Conservation (phyloP, 495 filamentous ascomycete genomes). For the Staphylotrichum tortipilum region DNA sequence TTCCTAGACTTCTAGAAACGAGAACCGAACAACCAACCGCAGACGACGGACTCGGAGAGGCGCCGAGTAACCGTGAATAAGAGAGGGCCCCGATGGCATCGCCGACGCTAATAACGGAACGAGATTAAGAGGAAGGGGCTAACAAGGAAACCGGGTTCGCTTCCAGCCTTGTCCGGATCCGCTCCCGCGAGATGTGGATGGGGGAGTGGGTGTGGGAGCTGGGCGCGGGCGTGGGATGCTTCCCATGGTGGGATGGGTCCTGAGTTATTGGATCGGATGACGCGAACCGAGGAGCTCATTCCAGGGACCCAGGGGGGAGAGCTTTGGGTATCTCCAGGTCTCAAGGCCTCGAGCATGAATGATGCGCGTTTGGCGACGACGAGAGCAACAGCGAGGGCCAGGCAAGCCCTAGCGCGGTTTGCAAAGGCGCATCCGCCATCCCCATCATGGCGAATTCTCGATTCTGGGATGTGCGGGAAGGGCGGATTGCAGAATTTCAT, state of each 20-base stretch:
- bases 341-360: too few relatives aligned
- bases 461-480: slow-evolving; percentile 6
- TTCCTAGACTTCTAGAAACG: neutral
- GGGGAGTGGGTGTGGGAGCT: too few relatives aligned
- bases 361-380: neutral
- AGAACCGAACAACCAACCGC: neutral
- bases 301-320: too few relatives aligned
- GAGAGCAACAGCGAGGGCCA: neutral
- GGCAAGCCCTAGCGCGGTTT: too few relatives aligned
- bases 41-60: too few relatives aligned
- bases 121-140: slow-evolving; percentile 18
- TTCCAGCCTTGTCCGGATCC: slow-evolving; percentile 1
- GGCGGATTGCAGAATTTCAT: slow-evolving; percentile 5
- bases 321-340: too few relatives aligned
- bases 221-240: neutral
- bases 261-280: neutral
- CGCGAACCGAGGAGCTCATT: slow-evolving; percentile 1
- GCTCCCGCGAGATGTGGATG: too few relatives aligned
- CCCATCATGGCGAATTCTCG: too few relatives aligned
- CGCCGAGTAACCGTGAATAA: neutral
- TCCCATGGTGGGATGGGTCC: too few relatives aligned
- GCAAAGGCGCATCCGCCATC: too few relatives aligned
- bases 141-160: slow-evolving; percentile 3
- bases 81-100: neutral
- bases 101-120: slow-evolving; percentile 13